A percentile compares a stretch with the other conserved stretches of the same genome.
phyloP scores from a whole-genome alignment of 768 basidiomycete species.

The Leucosporidium yakuticum region DNA sequence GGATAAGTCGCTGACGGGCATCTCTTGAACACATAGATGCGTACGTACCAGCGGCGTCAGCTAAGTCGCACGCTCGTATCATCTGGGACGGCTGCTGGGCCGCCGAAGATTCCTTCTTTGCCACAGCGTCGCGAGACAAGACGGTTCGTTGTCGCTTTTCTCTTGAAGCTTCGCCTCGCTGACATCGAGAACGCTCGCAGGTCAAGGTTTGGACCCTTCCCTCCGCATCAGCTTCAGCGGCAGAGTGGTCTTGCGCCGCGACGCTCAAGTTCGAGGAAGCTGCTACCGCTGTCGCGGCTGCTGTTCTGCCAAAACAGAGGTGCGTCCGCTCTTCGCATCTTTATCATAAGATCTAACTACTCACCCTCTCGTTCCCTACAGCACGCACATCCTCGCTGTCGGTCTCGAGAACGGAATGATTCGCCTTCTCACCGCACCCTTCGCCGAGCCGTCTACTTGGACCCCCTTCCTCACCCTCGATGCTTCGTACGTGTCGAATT shows the following conservation, averaged over 20 bases:
- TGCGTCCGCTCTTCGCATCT: neutral
- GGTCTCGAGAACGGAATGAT: conserved; percentile 80
- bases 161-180: neutral
- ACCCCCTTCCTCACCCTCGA: conserved; percentile 41
- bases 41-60: conserved; percentile 53
- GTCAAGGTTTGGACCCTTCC: conserved; percentile 69
- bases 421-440: conserved; percentile 51
- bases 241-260: conserved; percentile 53
- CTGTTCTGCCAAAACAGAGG: conserved; percentile 41
- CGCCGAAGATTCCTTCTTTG: conserved; percentile 67
- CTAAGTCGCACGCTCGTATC: conserved; percentile 84
- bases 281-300: conserved; percentile 73
- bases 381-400: conserved; percentile 62
- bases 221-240: conserved; percentile 19
- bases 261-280: conserved; percentile 66
- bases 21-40: conserved; percentile 49
- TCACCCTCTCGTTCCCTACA: no score
- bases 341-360: no score
- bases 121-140: conserved; percentile 91
- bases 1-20: neutral
- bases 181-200: conserved; percentile 45
- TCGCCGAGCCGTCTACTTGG: neutral
- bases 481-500: conserved; percentile 49
- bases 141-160: conserved; percentile 54
- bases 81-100: conserved; percentile 96